phyloP scores from a whole-genome alignment of 352 stramenopile genomes.

The Pythium scleroteichum region DNA sequence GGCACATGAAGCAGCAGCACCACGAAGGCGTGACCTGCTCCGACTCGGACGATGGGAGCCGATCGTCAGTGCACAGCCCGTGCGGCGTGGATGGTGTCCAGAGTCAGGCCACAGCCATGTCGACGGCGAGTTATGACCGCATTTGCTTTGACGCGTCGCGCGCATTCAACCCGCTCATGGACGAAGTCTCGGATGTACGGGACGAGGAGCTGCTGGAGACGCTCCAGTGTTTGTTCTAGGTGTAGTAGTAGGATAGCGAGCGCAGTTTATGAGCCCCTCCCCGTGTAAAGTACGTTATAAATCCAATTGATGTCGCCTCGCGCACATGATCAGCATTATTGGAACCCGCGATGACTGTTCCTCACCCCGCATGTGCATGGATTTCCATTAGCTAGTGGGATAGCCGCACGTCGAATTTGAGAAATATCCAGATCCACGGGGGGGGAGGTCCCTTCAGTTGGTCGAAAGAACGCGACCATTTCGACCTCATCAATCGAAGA shows the following conservation, averaged over 20 bases:
- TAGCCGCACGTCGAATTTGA: neutral
- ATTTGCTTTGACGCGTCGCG: constrained; percentile 14
- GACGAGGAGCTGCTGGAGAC: constrained; percentile 20
- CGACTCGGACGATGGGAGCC: neutral
- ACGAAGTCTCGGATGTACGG: constrained; percentile 18
- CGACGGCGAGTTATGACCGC: constrained; percentile 2
- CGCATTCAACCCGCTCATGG: constrained; percentile 15
- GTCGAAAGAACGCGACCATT: no score
- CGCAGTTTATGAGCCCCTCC: neutral
- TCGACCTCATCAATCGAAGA: no score
- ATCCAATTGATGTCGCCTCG: neutral
- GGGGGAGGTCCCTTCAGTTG: no score
- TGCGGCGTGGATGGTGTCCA: neutral
- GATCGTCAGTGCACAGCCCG: neutral
- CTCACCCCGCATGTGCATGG: neutral
- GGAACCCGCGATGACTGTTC: neutral
- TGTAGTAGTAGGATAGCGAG: neutral
- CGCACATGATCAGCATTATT: neutral
- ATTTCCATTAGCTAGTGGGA: neutral
- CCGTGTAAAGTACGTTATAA: neutral
- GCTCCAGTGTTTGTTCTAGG: constrained; percentile 19
- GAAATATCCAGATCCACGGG: no score
- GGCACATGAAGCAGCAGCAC: constrained; percentile 67
- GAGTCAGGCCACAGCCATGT: neutral
- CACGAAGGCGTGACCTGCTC: constrained; percentile 6